A percentile compares a stretch with the other conserved stretches of the same genome.
Conservation (phyloP, 2,329 filamentous ascomycete genomes). For the Tolypocladium tropicale region DNA sequence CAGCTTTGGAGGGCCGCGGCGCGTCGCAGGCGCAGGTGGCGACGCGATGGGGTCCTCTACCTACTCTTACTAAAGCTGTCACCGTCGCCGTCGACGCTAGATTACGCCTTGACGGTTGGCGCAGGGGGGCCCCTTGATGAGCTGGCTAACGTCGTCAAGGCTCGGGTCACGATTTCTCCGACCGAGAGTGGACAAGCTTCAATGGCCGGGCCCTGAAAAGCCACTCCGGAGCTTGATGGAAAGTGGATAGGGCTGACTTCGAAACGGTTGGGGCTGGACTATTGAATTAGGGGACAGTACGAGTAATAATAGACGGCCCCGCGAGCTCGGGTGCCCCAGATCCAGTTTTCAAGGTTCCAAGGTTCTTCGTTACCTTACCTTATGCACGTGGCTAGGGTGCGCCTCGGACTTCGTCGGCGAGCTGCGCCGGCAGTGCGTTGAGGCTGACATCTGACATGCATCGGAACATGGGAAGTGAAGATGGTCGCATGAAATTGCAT, state of each 20-base stretch:
- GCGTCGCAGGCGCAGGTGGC: not conserved
- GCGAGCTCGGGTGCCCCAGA: not conserved
- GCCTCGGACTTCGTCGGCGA: not conserved
- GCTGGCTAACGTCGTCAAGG: not conserved
- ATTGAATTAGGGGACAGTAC: not conserved
- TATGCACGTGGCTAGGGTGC: not conserved
- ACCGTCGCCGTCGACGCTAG: not conserved
- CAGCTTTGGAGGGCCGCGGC: not conserved
- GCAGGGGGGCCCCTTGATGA: not conserved
- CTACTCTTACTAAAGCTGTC: not conserved
- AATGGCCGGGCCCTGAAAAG: not conserved
- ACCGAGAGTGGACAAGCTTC: not conserved
- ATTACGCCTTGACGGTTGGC: not conserved
- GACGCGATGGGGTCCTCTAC: not conserved
- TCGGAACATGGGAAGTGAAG: no score
- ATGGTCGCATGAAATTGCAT: no score
- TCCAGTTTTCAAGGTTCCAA: not conserved
- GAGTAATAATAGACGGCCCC: not conserved
- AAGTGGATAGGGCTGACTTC: not conserved
- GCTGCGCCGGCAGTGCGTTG: not conserved
- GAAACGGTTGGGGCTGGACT: not conserved
- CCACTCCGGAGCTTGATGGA: not conserved
- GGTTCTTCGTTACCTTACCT: no score
- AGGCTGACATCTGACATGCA: not conserved
- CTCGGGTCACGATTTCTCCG: not conserved